Base-by-base conservation (phyloP, 2,329 filamentous ascomycete species). In the Podosphaera fusca region DNA sequence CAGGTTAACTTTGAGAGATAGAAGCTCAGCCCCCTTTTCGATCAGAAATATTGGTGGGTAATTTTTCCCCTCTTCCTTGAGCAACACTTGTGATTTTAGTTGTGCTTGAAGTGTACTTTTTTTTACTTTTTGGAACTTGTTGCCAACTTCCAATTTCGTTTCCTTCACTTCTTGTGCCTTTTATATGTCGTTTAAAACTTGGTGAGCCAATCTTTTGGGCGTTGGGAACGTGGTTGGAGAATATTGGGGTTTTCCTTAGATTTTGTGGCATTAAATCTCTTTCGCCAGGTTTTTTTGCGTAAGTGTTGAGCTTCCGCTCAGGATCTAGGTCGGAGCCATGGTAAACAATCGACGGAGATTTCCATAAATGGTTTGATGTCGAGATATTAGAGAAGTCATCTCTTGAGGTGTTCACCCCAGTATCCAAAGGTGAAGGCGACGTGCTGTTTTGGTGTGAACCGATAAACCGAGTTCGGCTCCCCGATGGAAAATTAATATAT, bases 351-450 rank as follows among this genome's bases (percentile, higher is more conserved):
- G 84, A 83, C 1, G 84, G 86, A 2, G 84, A 82, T 0, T 81
- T 84, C n/a, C 77, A 75, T 4, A 78, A 76, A 69, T 88, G 85
- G 56, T 83, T 84, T 0, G 88, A 84, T 0, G 85, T 85, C 0
- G 85, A 88, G 1, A 89, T 72, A 61, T 75, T 75, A 29, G 64
- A 57, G 7, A 62, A 42, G 21, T 66, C 65, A 35, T 66, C 65
- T 34, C 63, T 64, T 2, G 62, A 50, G 36, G 45, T 57, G 3
- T 67, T 64, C 36, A 59, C 58, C 14, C 63, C 63, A 59, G 66
- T 66, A 56, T 68, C 66, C 9, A 67, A 58, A 33, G 63, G 64
- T 31, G 65, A 63, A 52, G 67, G 63, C 1, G 6, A 5, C 35
- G 63, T 65, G 30, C 62, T 63, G 62, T 63, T 66, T 55, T 61